Percentiles rank a stretch among this genome's conserved stretches.
Conservation (phyloP, 78 protist genomes). For the Dictyostelium brefeldianum region DNA sequence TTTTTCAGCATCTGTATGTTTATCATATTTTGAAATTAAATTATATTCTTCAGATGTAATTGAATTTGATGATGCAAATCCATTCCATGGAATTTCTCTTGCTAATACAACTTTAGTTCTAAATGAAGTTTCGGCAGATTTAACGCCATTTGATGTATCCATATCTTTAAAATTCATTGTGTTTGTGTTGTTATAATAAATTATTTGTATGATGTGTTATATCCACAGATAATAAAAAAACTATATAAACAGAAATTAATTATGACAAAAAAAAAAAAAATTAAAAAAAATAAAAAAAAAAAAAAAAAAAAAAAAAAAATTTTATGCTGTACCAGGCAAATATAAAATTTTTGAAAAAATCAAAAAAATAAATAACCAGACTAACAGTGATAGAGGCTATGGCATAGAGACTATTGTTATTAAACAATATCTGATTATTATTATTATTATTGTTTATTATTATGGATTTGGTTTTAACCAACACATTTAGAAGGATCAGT, state of each 20-base stretch:
- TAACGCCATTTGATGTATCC: slow-evolving; percentile 72
- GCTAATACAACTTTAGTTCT: slow-evolving; percentile 53
- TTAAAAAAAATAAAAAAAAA: neutral
- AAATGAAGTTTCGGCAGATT: slow-evolving; percentile 56
- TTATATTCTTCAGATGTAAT: slow-evolving; percentile 42
- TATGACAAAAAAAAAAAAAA: neutral
- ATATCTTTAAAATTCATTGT: slow-evolving; percentile 27
- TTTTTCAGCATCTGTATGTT: slow-evolving; percentile 64
- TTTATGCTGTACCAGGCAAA: too few species aligned
- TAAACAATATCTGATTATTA: too few species aligned
- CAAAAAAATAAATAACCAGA: neutral
- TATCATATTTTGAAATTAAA: slow-evolving; percentile 74
- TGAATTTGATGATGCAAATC: slow-evolving; percentile 41
- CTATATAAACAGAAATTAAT: neutral
- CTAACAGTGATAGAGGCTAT: too few species aligned
- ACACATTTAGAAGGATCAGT: slow-evolving; percentile 89
- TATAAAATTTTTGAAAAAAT: neutral
- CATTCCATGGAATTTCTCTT: slow-evolving; percentile 68
- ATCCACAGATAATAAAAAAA: neutral
- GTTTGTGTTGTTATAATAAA: neutral
- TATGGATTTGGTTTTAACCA: slow-evolving; percentile 63
- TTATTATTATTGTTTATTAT: too few species aligned
- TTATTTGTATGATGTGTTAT: neutral
- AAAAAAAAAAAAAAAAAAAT: neutral
- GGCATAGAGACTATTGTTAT: too few species aligned